Percentiles rank a stretch among this genome's conserved stretches.
phyloP scores from a whole-genome alignment of 768 basidiomycete species.

The Rhizopogon vinicolor region DNA sequence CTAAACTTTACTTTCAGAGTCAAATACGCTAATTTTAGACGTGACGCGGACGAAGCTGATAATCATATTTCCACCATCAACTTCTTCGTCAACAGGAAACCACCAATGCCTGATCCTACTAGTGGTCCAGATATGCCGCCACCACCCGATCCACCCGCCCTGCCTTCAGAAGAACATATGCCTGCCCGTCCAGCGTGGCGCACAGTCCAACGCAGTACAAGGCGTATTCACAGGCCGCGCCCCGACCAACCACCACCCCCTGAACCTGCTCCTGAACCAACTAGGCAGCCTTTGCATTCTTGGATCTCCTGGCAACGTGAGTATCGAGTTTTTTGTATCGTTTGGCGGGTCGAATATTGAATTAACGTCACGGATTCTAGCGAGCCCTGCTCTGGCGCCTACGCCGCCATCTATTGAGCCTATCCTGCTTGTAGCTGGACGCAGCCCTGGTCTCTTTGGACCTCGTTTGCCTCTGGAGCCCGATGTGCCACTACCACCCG shows the following conservation, averaged over 20 bases:
- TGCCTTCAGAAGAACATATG: slow-evolving; percentile 38
- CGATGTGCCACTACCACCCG: too few relatives aligned
- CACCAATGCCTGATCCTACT: slow-evolving; percentile 31
- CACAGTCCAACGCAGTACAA: slow-evolving; percentile 3
- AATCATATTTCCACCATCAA: background rate
- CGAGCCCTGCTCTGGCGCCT: slow-evolving; percentile 51
- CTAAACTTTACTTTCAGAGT: too few relatives aligned
- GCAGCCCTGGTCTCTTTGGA: slow-evolving; percentile 71
- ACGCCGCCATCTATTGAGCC: slow-evolving; percentile 60
- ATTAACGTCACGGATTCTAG: slow-evolving; percentile 29
- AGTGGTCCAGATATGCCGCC: slow-evolving; percentile 31
- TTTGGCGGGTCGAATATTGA: background rate
- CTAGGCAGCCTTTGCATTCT: slow-evolving; percentile 39
- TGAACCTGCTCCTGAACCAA: slow-evolving; percentile 30
- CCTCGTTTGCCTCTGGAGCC: slow-evolving; percentile 71
- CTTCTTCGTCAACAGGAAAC: slow-evolving; percentile 34
- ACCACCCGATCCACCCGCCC: slow-evolving; percentile 37
- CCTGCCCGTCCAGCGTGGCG: slow-evolving; percentile 51
- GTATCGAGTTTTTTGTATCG: slow-evolving; percentile 22
- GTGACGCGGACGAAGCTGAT: too few relatives aligned
- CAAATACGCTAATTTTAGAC: too few relatives aligned
- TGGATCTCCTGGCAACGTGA: slow-evolving; percentile 70
- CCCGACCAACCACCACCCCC: slow-evolving; percentile 29
- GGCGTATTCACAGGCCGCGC: slow-evolving; percentile 40
- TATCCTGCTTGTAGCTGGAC: slow-evolving; percentile 55